A percentile compares a stretch with the other conserved stretches of the same genome.
phyloP scores from a whole-genome alignment of 108 stramenopile genomes.

The Cyclostephanos tholiformis region DNA sequence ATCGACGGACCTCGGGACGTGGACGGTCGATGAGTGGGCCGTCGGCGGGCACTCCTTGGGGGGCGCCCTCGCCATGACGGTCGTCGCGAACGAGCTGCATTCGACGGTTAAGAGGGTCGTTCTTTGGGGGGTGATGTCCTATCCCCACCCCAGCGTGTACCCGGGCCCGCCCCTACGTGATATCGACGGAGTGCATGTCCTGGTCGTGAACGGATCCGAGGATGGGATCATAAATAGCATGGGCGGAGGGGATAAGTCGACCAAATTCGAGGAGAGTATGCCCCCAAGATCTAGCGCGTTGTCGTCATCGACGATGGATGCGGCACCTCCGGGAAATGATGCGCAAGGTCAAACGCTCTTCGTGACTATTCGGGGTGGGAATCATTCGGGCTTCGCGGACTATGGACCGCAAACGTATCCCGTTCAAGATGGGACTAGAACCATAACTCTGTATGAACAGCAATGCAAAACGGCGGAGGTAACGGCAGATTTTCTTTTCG shows the following conservation, averaged over 20 bases:
- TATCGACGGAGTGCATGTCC: conserved; percentile 21
- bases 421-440: conserved; percentile 36
- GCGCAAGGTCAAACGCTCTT: conserved; percentile 24
- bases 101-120: conserved; percentile 48
- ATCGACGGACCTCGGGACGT: conserved; percentile 11
- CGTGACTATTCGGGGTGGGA: conserved; percentile 44
- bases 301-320: no score
- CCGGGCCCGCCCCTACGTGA: conserved; percentile 30
- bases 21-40: conserved; percentile 53
- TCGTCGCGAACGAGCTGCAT: conserved; percentile 38
- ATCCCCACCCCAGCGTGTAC: conserved; percentile 28
- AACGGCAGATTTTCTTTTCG: conserved; percentile 46
- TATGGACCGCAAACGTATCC: conserved; percentile 55
- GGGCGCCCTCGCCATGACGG: conserved; percentile 32
- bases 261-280: conserved; percentile 24
- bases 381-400: conserved; percentile 52
- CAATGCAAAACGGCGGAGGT: conserved; percentile 34
- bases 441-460: conserved; percentile 53
- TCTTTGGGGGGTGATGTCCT: conserved; percentile 33
- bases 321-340: no score
- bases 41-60: conserved; percentile 69
- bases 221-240: conserved; percentile 28
- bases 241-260: conserved; percentile 10
- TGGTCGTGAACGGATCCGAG: conserved; percentile 44
- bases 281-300: conserved; percentile 19